Evolutionary conservation across 2,329 filamentous ascomycete genomes (phyloP).

Genomic region (Colletotrichum sp.): DNA sequence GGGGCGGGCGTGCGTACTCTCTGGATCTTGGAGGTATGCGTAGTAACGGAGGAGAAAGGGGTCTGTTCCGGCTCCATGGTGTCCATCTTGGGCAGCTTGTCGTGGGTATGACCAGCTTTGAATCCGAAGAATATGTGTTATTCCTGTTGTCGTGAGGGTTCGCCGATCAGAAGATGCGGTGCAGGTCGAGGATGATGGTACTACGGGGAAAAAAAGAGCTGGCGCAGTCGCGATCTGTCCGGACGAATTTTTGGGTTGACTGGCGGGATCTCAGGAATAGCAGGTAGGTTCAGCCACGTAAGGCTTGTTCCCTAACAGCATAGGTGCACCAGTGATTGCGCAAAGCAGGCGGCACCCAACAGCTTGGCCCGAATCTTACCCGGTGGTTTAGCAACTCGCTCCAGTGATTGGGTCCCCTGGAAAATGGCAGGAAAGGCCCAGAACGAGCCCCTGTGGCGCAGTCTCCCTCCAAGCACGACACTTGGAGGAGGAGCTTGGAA

Average conservation of each 20-base stretch:
- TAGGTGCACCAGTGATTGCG: neutral
- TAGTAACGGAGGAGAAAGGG: constrained; percentile 87
- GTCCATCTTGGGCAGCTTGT: constrained; percentile 68
- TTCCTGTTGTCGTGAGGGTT: neutral
- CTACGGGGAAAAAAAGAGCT: neutral
- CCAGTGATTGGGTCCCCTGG: neutral
- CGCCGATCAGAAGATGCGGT: neutral
- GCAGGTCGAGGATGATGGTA: neutral
- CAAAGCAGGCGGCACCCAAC: neutral
- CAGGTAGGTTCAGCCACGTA: constrained; percentile 23
- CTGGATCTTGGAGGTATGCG: constrained; percentile 79
- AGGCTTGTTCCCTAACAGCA: constrained; percentile 13
- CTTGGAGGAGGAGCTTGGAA: neutral
- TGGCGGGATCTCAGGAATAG: neutral
- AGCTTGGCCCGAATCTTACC: constrained; percentile 17
- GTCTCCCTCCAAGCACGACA: neutral
- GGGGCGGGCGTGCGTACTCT: constrained; percentile 60
- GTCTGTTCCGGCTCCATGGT: constrained; percentile 85
- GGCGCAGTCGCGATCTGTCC: constrained; percentile 19
- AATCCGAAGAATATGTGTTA: neutral
- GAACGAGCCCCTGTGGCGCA: neutral
- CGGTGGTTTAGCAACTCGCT: neutral
- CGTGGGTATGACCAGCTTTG: neutral
- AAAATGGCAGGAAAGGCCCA: neutral
- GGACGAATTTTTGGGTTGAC: constrained; percentile 18